phyloP scores from a whole-genome alignment of 225 moss, liverwort and hornwort species.

The Climacium dendroides region DNA sequence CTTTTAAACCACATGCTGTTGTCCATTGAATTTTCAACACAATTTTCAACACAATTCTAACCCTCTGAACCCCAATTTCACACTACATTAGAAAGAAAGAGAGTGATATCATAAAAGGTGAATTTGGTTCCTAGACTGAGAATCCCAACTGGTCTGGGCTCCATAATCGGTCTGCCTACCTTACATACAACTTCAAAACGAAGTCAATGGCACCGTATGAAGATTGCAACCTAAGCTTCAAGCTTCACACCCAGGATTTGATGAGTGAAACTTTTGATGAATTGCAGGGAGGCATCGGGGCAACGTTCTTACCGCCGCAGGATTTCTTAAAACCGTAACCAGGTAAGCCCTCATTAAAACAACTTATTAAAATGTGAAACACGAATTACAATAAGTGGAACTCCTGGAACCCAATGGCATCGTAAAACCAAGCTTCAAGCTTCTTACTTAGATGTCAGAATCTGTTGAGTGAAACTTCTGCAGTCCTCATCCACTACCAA shows the following conservation, averaged over 20 bases:
- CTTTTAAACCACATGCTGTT: neutral
- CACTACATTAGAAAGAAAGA: too few species aligned
- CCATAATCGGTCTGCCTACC: neutral
- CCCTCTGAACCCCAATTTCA: neutral
- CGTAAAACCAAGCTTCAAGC: neutral
- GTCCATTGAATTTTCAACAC: neutral
- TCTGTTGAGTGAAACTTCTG: neutral
- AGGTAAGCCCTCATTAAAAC: neutral
- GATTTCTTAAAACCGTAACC: neutral
- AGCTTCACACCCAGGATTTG: neutral
- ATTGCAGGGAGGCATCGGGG: neutral
- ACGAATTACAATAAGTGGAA: too few species aligned
- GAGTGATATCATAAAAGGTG: neutral
- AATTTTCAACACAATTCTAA: neutral
- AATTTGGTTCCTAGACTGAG: neutral
- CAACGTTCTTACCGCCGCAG: neutral
- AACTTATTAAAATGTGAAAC: neutral
- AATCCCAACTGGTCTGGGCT: neutral
- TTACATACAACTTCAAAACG: neutral
- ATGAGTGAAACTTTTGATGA: neutral
- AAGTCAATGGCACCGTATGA: neutral
- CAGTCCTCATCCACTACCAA: neutral
- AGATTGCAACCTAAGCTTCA: neutral
- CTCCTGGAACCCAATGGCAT: neutral
- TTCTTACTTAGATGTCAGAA: neutral